Evolutionary conservation across 2,329 filamentous ascomycete species (phyloP).

Genomic region (Escovopsis sp.): DNA sequence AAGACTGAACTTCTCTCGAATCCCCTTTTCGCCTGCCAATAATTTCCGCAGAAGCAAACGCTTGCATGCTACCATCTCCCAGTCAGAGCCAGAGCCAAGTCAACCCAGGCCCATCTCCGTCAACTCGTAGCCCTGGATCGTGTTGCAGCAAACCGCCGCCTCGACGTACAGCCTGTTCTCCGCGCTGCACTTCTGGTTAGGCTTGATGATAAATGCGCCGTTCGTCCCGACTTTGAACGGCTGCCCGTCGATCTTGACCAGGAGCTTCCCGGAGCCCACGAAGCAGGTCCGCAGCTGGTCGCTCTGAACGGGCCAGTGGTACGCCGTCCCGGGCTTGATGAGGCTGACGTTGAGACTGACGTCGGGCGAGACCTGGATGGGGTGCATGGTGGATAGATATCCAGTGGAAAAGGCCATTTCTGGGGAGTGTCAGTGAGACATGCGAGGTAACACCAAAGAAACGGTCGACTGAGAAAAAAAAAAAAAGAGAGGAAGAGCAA

Average conservation of each 20-base stretch:
- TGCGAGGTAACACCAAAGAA: neutral
- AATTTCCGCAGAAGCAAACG: neutral
- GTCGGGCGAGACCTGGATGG: conserved; percentile 22
- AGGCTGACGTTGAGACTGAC: conserved; percentile 25
- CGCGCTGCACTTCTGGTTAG: conserved; percentile 22
- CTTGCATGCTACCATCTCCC: neutral
- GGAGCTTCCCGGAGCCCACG: conserved; percentile 26
- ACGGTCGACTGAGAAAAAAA: neutral
- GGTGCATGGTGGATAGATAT: conserved; percentile 23
- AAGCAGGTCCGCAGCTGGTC: conserved; percentile 24
- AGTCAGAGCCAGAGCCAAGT: neutral
- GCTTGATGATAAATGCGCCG: conserved; percentile 29
- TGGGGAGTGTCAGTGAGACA: conserved; percentile 7
- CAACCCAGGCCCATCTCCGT: neutral
- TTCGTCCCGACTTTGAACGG: conserved; percentile 27
- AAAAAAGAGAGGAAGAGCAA: neutral
- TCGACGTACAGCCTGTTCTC: conserved; percentile 31
- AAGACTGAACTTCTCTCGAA: no score
- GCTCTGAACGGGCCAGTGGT: conserved; percentile 16
- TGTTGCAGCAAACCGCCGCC: conserved; percentile 27
- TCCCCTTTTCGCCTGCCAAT: no score
- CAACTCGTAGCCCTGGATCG: conserved; percentile 13
- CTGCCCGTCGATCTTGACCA: conserved; percentile 21
- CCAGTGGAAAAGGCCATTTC: conserved; percentile 30
- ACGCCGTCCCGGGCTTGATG: conserved; percentile 23